Conservation (phyloP, 192 early-diverging fungal genomes). For the Fimicolochytrium jonesii region DNA sequence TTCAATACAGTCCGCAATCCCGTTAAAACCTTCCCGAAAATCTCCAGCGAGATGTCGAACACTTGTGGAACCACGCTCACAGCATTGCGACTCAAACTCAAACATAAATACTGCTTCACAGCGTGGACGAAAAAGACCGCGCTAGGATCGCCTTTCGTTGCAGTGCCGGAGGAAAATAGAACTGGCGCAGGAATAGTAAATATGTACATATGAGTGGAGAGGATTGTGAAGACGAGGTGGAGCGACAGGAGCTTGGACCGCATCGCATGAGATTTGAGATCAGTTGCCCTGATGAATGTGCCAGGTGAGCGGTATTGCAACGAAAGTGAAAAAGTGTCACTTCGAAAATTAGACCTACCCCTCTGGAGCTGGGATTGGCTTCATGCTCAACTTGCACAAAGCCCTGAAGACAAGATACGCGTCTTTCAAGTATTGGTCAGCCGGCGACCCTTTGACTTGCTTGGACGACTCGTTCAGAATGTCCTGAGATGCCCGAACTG, state of each 20-base stretch:
- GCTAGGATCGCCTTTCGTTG: constrained; percentile 25
- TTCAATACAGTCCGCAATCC: constrained; percentile 69
- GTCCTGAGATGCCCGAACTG: constrained; percentile 27
- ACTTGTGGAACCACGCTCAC: constrained; percentile 72
- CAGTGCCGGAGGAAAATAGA: constrained; percentile 35
- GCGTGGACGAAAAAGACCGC: constrained; percentile 73
- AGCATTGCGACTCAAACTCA: constrained; percentile 77
- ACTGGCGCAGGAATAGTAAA: constrained; percentile 58
- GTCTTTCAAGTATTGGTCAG: constrained; percentile 55
- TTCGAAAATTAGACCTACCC: constrained; percentile 37
- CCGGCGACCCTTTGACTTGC: constrained; percentile 10
- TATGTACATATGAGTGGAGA: constrained; percentile 70
- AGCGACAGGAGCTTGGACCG: constrained; percentile 81
- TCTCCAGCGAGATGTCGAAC: constrained; percentile 77
- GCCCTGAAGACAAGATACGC: constrained; percentile 82
- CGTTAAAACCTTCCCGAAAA: constrained; percentile 73
- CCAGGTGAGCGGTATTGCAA: neutral
- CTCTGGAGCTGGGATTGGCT: constrained; percentile 61
- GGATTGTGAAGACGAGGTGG: constrained; percentile 69
- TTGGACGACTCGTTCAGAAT: constrained; percentile 18
- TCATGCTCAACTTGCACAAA: constrained; percentile 86
- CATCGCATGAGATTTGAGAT: constrained; percentile 76
- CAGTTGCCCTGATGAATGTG: constrained; percentile 50
- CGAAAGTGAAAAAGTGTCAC: constrained; percentile 2
- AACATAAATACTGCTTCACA: constrained; percentile 81